phyloP scores from a whole-genome alignment of 202 grass and related monocot genomes.

The Cymbopogon flexuosus region DNA sequence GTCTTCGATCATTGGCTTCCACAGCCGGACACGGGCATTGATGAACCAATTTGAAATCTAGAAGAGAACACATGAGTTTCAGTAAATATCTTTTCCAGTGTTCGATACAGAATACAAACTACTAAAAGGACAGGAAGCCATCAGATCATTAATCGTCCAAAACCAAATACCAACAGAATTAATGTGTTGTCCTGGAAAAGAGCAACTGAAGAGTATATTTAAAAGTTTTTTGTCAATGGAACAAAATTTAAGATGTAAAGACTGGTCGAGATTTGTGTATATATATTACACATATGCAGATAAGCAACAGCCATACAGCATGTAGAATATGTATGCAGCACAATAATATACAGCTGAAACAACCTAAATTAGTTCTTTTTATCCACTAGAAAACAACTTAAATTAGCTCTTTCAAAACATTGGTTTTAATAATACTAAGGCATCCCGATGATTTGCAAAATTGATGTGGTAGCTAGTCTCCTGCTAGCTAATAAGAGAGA shows the following conservation, averaged over 20 bases:
- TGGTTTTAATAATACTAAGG: neutral
- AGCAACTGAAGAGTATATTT: neutral
- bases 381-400: neutral
- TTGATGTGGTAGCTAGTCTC: neutral
- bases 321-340: neutral
- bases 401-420: neutral
- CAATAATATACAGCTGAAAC: neutral
- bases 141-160: neutral
- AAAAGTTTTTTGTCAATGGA: constrained; percentile 2
- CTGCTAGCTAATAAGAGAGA: neutral
- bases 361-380: neutral
- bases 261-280: neutral
- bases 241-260: constrained; percentile 10
- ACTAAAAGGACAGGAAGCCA: neutral
- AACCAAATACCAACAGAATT: neutral
- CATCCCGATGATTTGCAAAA: neutral
- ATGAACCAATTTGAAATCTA: constrained; percentile 99
- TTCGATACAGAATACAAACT: neutral
- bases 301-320: constrained; percentile 7
- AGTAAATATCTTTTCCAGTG: neutral
- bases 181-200: neutral
- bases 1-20: constrained; percentile 99
- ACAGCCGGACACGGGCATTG: constrained; percentile 95
- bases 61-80: constrained; percentile 18
- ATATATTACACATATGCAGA: neutral